Evolutionary conservation across 2,329 filamentous ascomycete genomes (phyloP).

Genomic region (Alternaria sp.): DNA sequence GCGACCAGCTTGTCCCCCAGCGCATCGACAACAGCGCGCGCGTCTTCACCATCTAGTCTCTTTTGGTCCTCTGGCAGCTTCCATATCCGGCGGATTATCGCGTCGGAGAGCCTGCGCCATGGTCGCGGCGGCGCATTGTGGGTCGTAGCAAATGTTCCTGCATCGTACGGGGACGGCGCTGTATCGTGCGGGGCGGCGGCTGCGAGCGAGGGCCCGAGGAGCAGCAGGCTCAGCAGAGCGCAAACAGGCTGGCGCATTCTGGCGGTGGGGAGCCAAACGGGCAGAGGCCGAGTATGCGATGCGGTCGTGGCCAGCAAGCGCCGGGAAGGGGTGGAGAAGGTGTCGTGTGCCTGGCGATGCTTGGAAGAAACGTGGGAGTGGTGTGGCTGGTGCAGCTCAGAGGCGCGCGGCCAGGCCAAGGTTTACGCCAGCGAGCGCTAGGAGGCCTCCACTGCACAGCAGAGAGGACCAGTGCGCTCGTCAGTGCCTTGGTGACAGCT

Average conservation of each 20-base stretch:
- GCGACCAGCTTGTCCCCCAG: slow-evolving; percentile 41
- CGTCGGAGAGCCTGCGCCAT: slow-evolving; percentile 48
- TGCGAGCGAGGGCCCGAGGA: slow-evolving; percentile 35
- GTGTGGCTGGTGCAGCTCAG: slow-evolving; percentile 12
- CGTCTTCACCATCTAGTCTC: neutral
- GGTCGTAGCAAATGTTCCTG: slow-evolving; percentile 11
- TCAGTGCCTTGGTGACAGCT: slow-evolving; percentile 8
- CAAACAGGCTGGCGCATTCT: slow-evolving; percentile 39
- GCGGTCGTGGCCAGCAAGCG: neutral
- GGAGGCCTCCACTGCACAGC: slow-evolving; percentile 11
- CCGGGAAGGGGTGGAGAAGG: neutral
- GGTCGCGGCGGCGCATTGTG: slow-evolving; percentile 30
- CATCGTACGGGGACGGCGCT: slow-evolving; percentile 18
- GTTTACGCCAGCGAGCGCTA: slow-evolving; percentile 4
- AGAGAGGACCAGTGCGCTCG: slow-evolving; percentile 16
- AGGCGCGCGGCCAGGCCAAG: neutral
- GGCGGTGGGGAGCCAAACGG: neutral
- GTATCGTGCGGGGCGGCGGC: slow-evolving; percentile 42
- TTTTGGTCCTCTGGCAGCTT: slow-evolving; percentile 27
- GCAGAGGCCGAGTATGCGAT: neutral
- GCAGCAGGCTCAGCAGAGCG: slow-evolving; percentile 39
- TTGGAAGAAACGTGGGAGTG: slow-evolving; percentile 9
- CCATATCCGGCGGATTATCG: slow-evolving; percentile 44
- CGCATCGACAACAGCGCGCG: neutral
- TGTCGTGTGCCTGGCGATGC: slow-evolving; percentile 10